Evolutionary conservation across 495 filamentous ascomycete genomes (phyloP).

Genomic region (Pseudoneurospora amorphoporcata): DNA sequence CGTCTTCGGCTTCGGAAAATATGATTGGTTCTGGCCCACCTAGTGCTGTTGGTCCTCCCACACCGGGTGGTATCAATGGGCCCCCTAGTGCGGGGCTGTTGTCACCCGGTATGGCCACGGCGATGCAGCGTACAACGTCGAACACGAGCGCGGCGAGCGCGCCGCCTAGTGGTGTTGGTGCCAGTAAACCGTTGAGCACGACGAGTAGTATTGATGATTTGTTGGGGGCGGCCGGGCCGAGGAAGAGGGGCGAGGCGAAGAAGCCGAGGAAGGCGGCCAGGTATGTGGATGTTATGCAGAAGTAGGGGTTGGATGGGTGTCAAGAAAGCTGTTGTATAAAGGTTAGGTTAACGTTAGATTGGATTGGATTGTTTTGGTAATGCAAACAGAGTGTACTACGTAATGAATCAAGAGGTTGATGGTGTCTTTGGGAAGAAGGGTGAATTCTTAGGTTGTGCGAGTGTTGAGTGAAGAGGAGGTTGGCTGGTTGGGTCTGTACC

Average conservation of each 20-base stretch:
- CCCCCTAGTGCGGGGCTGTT: background rate
- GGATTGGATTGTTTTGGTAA: background rate
- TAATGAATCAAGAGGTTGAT: background rate
- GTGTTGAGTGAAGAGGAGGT: too few relatives aligned
- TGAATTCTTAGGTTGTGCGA: too few relatives aligned
- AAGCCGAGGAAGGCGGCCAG: constrained; percentile 69
- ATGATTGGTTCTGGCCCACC: background rate
- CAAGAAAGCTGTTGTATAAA: background rate
- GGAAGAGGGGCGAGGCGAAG: constrained; percentile 52
- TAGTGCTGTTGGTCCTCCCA: background rate
- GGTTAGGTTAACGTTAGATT: background rate
- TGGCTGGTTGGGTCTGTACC: too few relatives aligned
- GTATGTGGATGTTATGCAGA: constrained; percentile 90
- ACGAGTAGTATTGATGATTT: constrained; percentile 82
- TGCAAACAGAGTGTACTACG: background rate
- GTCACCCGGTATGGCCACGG: constrained; percentile 26
- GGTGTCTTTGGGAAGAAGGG: background rate
- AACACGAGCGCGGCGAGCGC: constrained; percentile 36
- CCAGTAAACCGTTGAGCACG: constrained; percentile 59
- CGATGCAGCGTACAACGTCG: constrained; percentile 35
- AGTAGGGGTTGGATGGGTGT: constrained; percentile 15
- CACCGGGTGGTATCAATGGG: background rate
- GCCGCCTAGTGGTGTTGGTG: constrained; percentile 44
- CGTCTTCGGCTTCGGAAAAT: constrained; percentile 23
- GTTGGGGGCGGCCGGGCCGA: constrained; percentile 54